A percentile compares a stretch with the other conserved stretches of the same genome.
Conservation (phyloP, 768 basidiomycete genomes). For the Pleurotus citrinopileatus region DNA sequence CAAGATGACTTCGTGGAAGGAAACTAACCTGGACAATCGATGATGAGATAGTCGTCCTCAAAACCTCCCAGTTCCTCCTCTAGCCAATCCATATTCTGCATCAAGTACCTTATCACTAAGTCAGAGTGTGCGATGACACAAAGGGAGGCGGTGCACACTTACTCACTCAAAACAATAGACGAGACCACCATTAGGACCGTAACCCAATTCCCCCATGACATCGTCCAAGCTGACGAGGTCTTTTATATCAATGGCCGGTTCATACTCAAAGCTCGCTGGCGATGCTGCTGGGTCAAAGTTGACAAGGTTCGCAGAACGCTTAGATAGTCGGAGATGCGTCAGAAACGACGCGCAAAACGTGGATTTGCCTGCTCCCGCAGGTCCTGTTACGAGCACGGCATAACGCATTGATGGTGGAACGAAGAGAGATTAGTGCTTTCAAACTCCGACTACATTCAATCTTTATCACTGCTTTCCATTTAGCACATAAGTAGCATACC, state of each 20-base stretch:
- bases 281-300: slow-evolving; percentile 96
- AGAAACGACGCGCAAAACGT: slow-evolving; percentile 89
- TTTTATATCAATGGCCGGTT: slow-evolving; percentile 90
- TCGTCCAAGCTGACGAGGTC: slow-evolving; percentile 91
- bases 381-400: slow-evolving; percentile 89
- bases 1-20: background rate
- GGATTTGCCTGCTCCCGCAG: slow-evolving; percentile 97
- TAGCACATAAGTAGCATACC: background rate
- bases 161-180: slow-evolving; percentile 99
- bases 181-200: slow-evolving; percentile 96
- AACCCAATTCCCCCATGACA: slow-evolving; percentile 92
- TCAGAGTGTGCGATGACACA: background rate
- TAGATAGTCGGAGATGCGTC: slow-evolving; percentile 82
- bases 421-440: slow-evolving; percentile 20
- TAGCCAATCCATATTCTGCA: slow-evolving; percentile 98
- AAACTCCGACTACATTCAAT: slow-evolving; percentile 27
- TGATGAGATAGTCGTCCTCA: slow-evolving; percentile 93
- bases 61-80: slow-evolving; percentile 94
- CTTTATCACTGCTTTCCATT: background rate
- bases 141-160: slow-evolving; percentile 30
- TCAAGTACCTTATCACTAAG: slow-evolving; percentile 66
- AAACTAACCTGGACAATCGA: slow-evolving; percentile 81
- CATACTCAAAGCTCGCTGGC: slow-evolving; percentile 84
- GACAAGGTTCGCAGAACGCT: slow-evolving; percentile 86
- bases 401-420: slow-evolving; percentile 63